Evolutionary conservation across 2,329 filamentous ascomycete species (phyloP), one percentile per base, ranked within the genome.

Genomic region (Pezicula carpinea): DNA sequence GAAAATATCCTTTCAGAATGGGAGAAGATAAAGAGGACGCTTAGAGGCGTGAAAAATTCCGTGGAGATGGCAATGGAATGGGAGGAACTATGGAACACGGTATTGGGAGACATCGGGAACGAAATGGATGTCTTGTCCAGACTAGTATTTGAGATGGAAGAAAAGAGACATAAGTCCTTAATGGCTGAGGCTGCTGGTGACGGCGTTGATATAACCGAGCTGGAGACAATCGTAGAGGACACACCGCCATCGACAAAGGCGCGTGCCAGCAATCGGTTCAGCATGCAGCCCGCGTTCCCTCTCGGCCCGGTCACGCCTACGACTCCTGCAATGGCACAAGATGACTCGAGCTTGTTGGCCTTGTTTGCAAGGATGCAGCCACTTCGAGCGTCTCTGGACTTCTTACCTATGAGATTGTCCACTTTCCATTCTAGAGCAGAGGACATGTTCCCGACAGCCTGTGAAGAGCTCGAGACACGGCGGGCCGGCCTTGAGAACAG

Each of bases 31-130:
- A 87, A 89, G 59, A 75, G 73, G 35, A 85, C 86, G 1, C 71
- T 99, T 43, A 86, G 85, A 53, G 83, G 71, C 21, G 86, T 96
- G 47, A 95, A 95, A 64, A 80, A 80, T 40, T 92, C 97, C 62
- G 92, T 99, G 15, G 93, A 97, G 66, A 83, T 96, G 49, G 93
- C 93, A 39, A 95, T 97, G 90, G 93, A 99, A 63, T 99, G 92
- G 92, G 91, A 96, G 66, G 91, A 97, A 68, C 75, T 99, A 31
- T 97, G 93, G 92, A 89, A 89, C 58, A 89, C 80, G 53, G 92
- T 97, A 3, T 74, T 99, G 3, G 92, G 91, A 38, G 92, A 97
- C 64, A 96, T 97, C 51, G 88, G 91, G 44, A 82, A 85, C 52
- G 93, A 99, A 68, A 84, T 90, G 62, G 87, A 93, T 54, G 83